Evolutionary conservation across 2,329 filamentous ascomycete genomes (phyloP).

Genomic region (Pyricularia sp.): DNA sequence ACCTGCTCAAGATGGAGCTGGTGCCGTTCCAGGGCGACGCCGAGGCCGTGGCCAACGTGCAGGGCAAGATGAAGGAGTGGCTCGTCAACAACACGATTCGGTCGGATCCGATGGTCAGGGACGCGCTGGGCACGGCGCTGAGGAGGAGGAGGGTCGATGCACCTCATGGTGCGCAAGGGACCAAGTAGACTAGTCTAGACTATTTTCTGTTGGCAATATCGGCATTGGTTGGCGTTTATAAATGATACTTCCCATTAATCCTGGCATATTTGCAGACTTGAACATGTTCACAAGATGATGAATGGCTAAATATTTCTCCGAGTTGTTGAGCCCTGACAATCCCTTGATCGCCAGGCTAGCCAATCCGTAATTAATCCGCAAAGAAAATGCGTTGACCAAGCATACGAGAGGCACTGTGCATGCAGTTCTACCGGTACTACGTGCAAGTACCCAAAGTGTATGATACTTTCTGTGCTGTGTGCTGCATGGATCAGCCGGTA

Average conservation of each 20-base stretch:
- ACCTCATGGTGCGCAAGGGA: slow-evolving; percentile 50
- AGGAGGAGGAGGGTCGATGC: slow-evolving; percentile 52
- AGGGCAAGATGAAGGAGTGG: slow-evolving; percentile 72
- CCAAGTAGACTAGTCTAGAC: slow-evolving; percentile 19
- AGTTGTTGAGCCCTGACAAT: too few relatives aligned
- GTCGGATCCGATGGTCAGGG: slow-evolving; percentile 70
- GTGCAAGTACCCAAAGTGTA: too few relatives aligned
- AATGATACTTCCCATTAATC: background rate
- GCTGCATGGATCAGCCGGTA: too few relatives aligned
- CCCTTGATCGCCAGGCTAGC: too few relatives aligned
- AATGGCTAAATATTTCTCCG: background rate
- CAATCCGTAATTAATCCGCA: too few relatives aligned
- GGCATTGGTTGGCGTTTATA: background rate
- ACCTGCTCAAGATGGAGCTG: slow-evolving; percentile 69
- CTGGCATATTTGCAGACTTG: background rate
- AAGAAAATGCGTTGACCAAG: too few relatives aligned
- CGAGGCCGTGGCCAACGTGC: slow-evolving; percentile 52
- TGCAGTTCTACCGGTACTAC: too few relatives aligned
- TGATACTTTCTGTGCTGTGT: too few relatives aligned
- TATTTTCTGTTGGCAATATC: background rate
- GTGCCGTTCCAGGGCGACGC: slow-evolving; percentile 71
- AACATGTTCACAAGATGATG: background rate
- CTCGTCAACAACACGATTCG: slow-evolving; percentile 78
- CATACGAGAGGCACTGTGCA: too few relatives aligned
- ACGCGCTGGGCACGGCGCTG: slow-evolving; percentile 63